Conservation (phyloP, 228 moss, liverwort and hornwort species). For the Sphagnum magellanicum region DNA sequence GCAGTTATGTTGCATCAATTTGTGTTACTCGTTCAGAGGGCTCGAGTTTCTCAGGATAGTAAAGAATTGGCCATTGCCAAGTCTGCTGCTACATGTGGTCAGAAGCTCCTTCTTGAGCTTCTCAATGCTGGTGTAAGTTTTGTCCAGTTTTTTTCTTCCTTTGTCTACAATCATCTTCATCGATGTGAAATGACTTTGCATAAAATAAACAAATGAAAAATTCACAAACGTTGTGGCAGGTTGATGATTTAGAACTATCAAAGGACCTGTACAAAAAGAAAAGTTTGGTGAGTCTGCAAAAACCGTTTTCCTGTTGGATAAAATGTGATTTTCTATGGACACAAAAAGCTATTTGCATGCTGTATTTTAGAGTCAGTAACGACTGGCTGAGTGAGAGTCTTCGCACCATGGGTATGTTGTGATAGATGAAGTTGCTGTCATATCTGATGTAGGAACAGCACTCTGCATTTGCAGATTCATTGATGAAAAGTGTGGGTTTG, state of each 20-base stretch:
- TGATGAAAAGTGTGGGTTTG: constrained; percentile 62
- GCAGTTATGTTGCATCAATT: constrained; percentile 74
- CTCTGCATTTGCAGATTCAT: constrained; percentile 26
- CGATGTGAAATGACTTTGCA: background rate
- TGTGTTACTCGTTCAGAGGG: constrained; percentile 34
- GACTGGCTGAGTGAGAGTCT: too few relatives aligned
- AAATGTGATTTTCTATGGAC: background rate
- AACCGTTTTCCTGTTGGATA: background rate
- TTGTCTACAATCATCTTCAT: background rate
- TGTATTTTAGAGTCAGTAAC: too few relatives aligned
- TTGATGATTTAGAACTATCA: constrained; percentile 24
- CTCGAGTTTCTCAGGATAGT: constrained; percentile 12
- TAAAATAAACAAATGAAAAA: too few relatives aligned
- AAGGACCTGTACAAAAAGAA: constrained; percentile 57
- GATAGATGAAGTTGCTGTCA: too few relatives aligned
- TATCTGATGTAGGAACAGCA: background rate
- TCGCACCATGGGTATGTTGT: too few relatives aligned
- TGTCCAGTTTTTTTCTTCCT: background rate
- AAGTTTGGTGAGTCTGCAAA: constrained; percentile 25
- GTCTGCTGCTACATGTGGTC: constrained; percentile 52
- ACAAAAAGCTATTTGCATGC: background rate
- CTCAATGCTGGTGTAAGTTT: constrained; percentile 49
- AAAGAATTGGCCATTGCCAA: constrained; percentile 15
- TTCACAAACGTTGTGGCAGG: constrained; percentile 11
- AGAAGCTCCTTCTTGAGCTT: constrained; percentile 56